Evolutionary conservation across 2,329 filamentous ascomycete genomes (phyloP).

Genomic region (Sporothrix dimorphospora): DNA sequence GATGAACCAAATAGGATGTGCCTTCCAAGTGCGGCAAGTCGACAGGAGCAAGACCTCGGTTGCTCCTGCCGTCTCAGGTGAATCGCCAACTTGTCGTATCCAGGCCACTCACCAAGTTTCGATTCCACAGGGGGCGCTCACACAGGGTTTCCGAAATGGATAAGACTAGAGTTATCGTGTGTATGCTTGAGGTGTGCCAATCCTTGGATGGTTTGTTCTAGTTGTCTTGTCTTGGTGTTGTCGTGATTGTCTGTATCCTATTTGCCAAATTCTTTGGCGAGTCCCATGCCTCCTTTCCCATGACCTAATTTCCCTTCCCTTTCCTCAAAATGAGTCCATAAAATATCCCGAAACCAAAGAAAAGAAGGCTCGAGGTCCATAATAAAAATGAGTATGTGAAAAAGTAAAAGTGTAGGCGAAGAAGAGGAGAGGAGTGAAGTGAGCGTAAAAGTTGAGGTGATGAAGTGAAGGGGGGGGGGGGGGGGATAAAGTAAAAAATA

Average conservation of each 20-base stretch:
- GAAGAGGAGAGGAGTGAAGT: background rate
- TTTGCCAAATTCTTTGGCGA: constrained; percentile 1
- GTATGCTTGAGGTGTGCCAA: too few species aligned
- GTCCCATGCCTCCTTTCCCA: background rate
- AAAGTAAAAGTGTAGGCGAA: background rate
- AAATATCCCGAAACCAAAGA: constrained; percentile 14
- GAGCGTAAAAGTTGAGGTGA: background rate
- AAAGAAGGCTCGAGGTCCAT: constrained; percentile 12
- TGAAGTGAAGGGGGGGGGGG: background rate
- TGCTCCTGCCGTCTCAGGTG: background rate
- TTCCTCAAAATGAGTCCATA: constrained; percentile 14
- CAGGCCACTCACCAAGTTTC: background rate
- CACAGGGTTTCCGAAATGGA: background rate
- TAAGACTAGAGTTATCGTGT: background rate
- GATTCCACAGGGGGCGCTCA: background rate
- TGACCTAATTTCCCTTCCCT: background rate
- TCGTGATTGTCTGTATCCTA: constrained; percentile 1
- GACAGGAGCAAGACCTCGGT: background rate
- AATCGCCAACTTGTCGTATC: background rate
- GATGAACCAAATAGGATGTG: background rate
- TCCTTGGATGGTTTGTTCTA: background rate
- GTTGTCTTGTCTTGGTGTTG: background rate
- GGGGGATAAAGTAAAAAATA: background rate
- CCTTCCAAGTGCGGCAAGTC: background rate
- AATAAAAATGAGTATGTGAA: constrained; percentile 15